Evolutionary conservation across 106 monocot genomes (phyloP), one percentile per base, ranked within the genome.

Genomic region (Phalaenopsis aphrodite): DNA sequence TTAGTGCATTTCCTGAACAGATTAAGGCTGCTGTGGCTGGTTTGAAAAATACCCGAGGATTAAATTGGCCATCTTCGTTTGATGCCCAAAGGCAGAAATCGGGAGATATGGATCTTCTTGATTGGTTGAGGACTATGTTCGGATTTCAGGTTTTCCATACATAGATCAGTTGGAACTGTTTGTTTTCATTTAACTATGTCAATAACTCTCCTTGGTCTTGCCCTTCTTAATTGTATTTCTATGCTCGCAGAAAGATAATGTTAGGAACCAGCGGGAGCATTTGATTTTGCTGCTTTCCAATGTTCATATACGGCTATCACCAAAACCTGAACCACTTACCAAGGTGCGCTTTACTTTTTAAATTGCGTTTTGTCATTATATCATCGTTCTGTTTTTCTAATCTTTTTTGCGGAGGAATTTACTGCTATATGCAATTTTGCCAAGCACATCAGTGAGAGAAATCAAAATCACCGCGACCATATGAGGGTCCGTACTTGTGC

Each of bases 81-180:
- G 99, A 93, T 75, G 85, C 82, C 42, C 93, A 93, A 57, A 93
- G 87, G 56, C 95, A 95, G 81, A 99, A 91, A 80, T 66, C 86
- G 48, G 95, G 89, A 68, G 95, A 95, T 72, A 55, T 95, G 80
- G 99, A 99, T 80, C 82, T 95, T 79, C 90, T 99, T 47, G 99
- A 99, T 77, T 99, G 99, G 99, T 85, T 99, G 55, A 89, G 95
- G 36, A 86, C 88, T 39, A 95, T 95, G 91, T 99, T 99, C 81
- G 99, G 99, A 43, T 99, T 99, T 86, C 99, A 99, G 95, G 99
- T 95, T 11, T 58, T 23, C 4, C 61, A 58, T 80, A 55, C 79
- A 49, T 36, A 85, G 1, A 36, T 6, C 43, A 8, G 5, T 49
- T 15, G 48, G 5, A 49, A 12, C 4, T 81, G 10, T 72, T 41